phyloP scores from a whole-genome alignment of 805 yeast genomes.

The Myxozyma vanderwaltii region DNA sequence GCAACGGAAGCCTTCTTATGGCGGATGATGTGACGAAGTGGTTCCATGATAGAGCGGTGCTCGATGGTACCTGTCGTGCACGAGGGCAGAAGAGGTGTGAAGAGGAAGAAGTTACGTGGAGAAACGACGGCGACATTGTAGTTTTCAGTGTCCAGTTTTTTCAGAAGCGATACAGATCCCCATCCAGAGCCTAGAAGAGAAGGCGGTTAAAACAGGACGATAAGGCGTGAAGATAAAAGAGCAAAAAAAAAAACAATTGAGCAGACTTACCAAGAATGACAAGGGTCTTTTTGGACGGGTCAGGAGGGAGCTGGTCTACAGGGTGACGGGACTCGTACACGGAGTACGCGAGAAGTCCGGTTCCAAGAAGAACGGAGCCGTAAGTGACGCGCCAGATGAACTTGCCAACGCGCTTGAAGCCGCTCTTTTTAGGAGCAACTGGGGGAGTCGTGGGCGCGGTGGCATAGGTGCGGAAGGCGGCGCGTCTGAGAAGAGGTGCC shows the following conservation, averaged over 20 bases:
- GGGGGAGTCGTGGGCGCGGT: constrained; percentile 8
- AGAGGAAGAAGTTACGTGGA: constrained; percentile 89
- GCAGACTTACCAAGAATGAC: constrained; percentile 56
- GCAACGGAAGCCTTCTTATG: constrained; percentile 70
- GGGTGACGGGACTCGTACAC: constrained; percentile 45
- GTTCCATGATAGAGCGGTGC: constrained; percentile 87
- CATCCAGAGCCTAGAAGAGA: constrained; percentile 72
- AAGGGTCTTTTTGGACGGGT: constrained; percentile 67
- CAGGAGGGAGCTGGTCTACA: constrained; percentile 47
- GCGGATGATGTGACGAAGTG: constrained; percentile 84
- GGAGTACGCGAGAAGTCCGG: constrained; percentile 33
- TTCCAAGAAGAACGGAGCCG: constrained; percentile 23
- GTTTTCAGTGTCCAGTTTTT: constrained; percentile 78
- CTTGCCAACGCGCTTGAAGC: constrained; percentile 11
- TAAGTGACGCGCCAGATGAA: constrained; percentile 28
- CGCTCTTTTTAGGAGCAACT: constrained; percentile 14
- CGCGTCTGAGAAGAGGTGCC: not conserved
- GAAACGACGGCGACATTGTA: constrained; percentile 89
- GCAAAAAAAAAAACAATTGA: not conserved
- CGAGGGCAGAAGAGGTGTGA: constrained; percentile 94
- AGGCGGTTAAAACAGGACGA: too few relatives aligned
- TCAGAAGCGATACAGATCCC: constrained; percentile 87
- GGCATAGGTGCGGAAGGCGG: constrained; percentile 14
- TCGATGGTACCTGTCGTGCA: constrained; percentile 92
- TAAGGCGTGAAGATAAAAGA: not conserved